phyloP scores from a whole-genome alignment of 2,329 filamentous ascomycete genomes.

The Albifimbria verrucaria region DNA sequence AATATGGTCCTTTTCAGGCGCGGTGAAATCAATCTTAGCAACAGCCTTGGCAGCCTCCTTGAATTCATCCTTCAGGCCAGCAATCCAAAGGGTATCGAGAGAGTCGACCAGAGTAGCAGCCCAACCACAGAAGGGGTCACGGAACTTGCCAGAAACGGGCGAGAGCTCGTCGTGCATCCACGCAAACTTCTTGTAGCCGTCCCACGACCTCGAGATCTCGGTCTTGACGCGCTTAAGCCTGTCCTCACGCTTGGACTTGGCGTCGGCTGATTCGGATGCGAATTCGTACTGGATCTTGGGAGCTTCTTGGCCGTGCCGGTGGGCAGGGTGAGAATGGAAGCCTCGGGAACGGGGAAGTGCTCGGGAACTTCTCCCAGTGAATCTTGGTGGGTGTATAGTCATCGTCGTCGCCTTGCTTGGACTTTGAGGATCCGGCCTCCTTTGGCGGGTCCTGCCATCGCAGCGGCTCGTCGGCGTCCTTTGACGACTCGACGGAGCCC shows the following conservation, averaged over 20 bases:
- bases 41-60: conserved; percentile 71
- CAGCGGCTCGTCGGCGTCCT: conserved; percentile 3
- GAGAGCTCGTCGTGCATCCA: conserved; percentile 84
- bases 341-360: conserved; percentile 70
- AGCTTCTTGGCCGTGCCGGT: conserved; percentile 64
- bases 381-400: conserved; percentile 25
- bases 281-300: conserved; percentile 77
- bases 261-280: conserved; percentile 57
- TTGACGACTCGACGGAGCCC: not conserved
- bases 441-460: conserved; percentile 25
- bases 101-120: conserved; percentile 82
- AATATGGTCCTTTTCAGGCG: conserved; percentile 62
- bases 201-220: conserved; percentile 77
- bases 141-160: conserved; percentile 64
- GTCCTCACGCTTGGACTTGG: conserved; percentile 59
- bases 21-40: conserved; percentile 78
- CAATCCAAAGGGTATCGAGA: conserved; percentile 83
- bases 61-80: conserved; percentile 76
- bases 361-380: conserved; percentile 76
- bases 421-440: conserved; percentile 13
- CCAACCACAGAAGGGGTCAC: conserved; percentile 89
- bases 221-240: conserved; percentile 66
- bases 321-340: conserved; percentile 73
- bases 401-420: conserved; percentile 10
- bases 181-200: conserved; percentile 73